These are phyloP conservation scores for Paramecium biaurelia DNA, from an alignment of 73 alveolate species.

Conservation along the genomic window DNA sequence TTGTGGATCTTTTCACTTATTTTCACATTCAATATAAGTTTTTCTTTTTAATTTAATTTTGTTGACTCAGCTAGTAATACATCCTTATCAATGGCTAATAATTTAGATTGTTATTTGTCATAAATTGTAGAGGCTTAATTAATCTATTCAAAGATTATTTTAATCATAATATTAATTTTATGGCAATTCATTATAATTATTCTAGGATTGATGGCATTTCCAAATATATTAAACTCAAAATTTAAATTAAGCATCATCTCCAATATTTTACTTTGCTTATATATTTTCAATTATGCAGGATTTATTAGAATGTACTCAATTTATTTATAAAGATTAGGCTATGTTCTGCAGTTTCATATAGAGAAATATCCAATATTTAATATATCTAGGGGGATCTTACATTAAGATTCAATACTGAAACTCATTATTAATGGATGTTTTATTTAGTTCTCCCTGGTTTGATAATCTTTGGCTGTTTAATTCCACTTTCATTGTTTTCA, in stretches of 20 bases:
- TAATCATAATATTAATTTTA: background rate
- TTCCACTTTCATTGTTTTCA: background rate
- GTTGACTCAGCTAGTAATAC: background rate
- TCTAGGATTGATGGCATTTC: background rate
- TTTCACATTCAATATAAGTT: background rate
- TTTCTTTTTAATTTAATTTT: background rate
- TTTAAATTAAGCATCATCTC: background rate
- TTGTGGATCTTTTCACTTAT: background rate
- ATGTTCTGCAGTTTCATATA: background rate
- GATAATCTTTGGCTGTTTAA: background rate
- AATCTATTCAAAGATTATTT: background rate
- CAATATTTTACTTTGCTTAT: background rate
- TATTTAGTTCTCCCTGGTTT: background rate
- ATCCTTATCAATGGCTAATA: background rate
- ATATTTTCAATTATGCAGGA: background rate
- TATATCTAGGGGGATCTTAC: background rate
- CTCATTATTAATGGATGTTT: background rate
- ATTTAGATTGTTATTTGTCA: background rate
- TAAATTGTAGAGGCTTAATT: background rate
- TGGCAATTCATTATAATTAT: background rate
- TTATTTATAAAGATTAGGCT: background rate
- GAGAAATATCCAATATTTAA: background rate
- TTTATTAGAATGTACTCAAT: background rate
- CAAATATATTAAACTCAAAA: background rate
- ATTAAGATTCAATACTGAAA: background rate